Conservation (phyloP, 352 stramenopile genomes). For the Aphanomyces cochlioides region DNA sequence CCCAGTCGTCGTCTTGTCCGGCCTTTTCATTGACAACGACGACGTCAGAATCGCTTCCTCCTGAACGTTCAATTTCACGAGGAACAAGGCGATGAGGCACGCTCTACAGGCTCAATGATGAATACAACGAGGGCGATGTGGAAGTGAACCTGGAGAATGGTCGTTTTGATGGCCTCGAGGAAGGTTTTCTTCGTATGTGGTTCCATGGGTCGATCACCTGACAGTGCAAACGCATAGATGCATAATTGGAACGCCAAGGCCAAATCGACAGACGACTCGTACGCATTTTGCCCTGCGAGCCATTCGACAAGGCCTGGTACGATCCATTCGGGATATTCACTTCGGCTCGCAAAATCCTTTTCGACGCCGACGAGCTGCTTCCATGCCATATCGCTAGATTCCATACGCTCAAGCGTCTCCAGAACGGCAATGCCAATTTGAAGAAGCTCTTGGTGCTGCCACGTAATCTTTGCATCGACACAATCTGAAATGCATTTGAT, state of each 20-base stretch:
- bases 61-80: conserved; percentile 20
- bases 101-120: too few species aligned
- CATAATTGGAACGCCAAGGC: conserved; percentile 53
- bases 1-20: conserved; percentile 55
- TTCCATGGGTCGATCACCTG: conserved; percentile 26
- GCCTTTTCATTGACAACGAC: conserved; percentile 18
- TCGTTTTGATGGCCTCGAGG: not conserved
- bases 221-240: conserved; percentile 62
- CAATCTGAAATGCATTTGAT: conserved; percentile 66
- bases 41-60: not conserved
- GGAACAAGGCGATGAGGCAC: conserved; percentile 35
- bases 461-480: conserved; percentile 46
- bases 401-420: conserved; percentile 73
- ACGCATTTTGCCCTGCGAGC: conserved; percentile 35
- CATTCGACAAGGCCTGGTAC: conserved; percentile 60
- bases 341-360: not conserved
- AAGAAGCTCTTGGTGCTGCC: conserved; percentile 54
- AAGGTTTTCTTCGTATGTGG: conserved; percentile 26
- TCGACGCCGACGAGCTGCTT: conserved; percentile 29
- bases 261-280: conserved; percentile 32
- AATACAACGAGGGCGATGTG: too few species aligned
- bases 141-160: not conserved
- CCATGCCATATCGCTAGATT: conserved; percentile 44
- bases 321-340: conserved; percentile 49
- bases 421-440: conserved; percentile 70